phyloP scores from a whole-genome alignment of 2,329 filamentous ascomycete genomes.

The Cadophora gregata region DNA sequence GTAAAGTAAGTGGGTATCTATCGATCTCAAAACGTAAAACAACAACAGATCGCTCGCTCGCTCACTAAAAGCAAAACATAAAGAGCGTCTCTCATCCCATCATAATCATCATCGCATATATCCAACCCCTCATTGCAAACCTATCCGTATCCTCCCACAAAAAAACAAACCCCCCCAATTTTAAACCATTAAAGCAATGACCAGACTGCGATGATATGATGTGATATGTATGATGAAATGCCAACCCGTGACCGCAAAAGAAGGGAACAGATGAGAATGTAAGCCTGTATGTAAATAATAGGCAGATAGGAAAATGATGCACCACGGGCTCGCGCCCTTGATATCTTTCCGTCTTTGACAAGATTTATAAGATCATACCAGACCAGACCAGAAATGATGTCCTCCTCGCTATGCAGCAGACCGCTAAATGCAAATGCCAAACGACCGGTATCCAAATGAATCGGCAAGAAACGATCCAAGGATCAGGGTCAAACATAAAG shows the following conservation, averaged over 20 bases:
- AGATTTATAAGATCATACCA: conserved; percentile 1
- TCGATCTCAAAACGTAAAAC: conserved; percentile 2
- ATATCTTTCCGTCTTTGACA: conserved; percentile 19
- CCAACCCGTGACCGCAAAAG: conserved; percentile 12
- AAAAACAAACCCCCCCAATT: not conserved
- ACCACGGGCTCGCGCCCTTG: conserved; percentile 16
- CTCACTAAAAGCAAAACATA: conserved; percentile 5
- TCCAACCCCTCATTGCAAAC: conserved; percentile 8
- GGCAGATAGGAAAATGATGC: conserved; percentile 5
- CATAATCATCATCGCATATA: not conserved
- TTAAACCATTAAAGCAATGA: conserved; percentile 21
- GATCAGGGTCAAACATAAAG: not conserved
- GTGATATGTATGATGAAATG: conserved; percentile 9
- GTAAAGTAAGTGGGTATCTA: conserved; percentile 21
- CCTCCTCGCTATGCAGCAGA: conserved; percentile 11
- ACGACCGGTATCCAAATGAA: not conserved
- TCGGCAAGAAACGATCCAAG: not conserved
- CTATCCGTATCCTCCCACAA: not conserved
- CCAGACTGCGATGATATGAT: conserved; percentile 16
- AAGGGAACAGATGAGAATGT: conserved; percentile 1
- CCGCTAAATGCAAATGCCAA: conserved; percentile 6
- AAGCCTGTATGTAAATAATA: not conserved
- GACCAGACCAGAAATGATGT: conserved; percentile 2
- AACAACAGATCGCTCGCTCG: not conserved
- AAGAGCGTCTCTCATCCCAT: conserved; percentile 2